phyloP scores from a whole-genome alignment of 768 basidiomycete species.

The Infundibulicybe gibba region DNA sequence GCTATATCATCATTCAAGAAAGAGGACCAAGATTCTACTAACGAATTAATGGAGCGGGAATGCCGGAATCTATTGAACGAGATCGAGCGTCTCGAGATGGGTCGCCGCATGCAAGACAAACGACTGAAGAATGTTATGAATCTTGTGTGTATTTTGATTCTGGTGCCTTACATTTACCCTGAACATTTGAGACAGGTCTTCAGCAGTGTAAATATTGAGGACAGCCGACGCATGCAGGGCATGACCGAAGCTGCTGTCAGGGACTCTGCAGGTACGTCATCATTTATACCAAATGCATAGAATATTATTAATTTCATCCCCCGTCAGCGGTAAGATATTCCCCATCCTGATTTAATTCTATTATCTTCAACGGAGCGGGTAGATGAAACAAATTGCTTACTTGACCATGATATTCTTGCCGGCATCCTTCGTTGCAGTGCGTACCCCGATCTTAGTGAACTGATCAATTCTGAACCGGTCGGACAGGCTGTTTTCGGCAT shows the following conservation, averaged over 20 bases:
- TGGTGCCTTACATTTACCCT: not conserved
- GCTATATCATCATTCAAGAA: conserved; percentile 37
- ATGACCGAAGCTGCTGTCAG: conserved; percentile 50
- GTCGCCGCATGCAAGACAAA: conserved; percentile 41
- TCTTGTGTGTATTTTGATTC: conserved; percentile 27
- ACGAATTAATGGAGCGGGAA: conserved; percentile 38
- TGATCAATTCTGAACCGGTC: not conserved
- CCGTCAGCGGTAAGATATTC: conserved; percentile 15
- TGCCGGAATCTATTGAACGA: conserved; percentile 47
- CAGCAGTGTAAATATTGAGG: conserved; percentile 53
- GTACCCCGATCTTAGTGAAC: too few relatives aligned
- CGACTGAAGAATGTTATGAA: conserved; percentile 51
- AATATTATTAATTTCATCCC: not conserved
- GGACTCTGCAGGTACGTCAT: conserved; percentile 40
- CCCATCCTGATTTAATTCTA: not conserved
- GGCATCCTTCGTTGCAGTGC: conserved; percentile 47
- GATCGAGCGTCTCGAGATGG: conserved; percentile 39
- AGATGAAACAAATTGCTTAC: conserved; percentile 60
- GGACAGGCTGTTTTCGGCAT: conserved; percentile 55
- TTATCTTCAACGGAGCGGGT: not conserved
- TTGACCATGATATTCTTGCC: conserved; percentile 62
- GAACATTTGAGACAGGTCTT: conserved; percentile 40
- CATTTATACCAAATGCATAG: not conserved
- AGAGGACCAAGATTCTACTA: conserved; percentile 22
- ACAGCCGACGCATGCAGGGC: conserved; percentile 47